These are phyloP conservation scores for Geum urbanum DNA, from an alignment of 306 rosid species.

Conservation along the genomic window DNA sequence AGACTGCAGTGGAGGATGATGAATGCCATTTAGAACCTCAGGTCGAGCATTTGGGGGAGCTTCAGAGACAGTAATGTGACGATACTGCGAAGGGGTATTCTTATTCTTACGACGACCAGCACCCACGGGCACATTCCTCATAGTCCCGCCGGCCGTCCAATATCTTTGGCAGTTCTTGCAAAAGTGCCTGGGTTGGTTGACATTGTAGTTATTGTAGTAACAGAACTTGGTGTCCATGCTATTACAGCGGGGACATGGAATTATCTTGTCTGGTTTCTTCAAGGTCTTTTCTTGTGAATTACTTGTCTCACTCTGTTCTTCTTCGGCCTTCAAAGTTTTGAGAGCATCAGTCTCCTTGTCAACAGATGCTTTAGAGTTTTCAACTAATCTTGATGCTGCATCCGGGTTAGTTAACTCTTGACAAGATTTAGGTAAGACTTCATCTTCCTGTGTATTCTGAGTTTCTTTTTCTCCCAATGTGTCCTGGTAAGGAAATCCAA, in stretches of 20 bases:
- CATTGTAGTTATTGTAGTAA: constrained; percentile 52
- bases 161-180: constrained; percentile 57
- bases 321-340: constrained; percentile 31
- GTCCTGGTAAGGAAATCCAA: constrained; percentile 25
- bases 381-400: constrained; percentile 20
- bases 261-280: constrained; percentile 51
- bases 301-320: constrained; percentile 39
- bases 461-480: constrained; percentile 18
- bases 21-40: constrained; percentile 26
- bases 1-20: constrained; percentile 26
- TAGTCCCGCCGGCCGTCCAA: constrained; percentile 57
- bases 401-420: constrained; percentile 27
- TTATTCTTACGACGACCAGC: constrained; percentile 60
- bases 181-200: constrained; percentile 50
- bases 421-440: constrained; percentile 12
- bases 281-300: constrained; percentile 43
- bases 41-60: constrained; percentile 29
- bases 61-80: constrained; percentile 42
- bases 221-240: constrained; percentile 61
- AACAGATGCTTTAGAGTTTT: constrained; percentile 23
- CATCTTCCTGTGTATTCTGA: constrained; percentile 23
- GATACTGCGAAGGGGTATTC: constrained; percentile 40
- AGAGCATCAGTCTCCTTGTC: constrained; percentile 32
- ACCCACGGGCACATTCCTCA: constrained; percentile 57
- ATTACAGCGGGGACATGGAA: constrained; percentile 52